These are phyloP conservation scores for Cladosporium sp. DNA, from an alignment of 2,329 filamentous ascomycete genomes.

Conservation along the genomic window DNA sequence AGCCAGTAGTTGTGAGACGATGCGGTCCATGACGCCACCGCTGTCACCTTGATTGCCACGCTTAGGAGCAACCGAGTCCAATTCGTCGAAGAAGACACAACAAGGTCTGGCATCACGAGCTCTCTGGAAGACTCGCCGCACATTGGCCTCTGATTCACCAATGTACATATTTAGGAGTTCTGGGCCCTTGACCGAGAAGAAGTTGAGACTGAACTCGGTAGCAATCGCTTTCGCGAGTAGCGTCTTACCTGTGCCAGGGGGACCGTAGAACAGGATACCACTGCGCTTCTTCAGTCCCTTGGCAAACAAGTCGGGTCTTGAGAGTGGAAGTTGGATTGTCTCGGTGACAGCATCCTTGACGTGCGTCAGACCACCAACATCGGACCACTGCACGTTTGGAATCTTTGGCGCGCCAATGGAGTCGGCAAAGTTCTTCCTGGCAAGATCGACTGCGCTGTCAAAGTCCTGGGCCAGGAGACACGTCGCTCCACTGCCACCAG, in stretches of 20 bases:
- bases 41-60: conserved; percentile 95
- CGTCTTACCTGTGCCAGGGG: conserved; percentile 87
- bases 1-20: conserved; percentile 89
- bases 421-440: conserved; percentile 96
- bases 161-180: conserved; percentile 96
- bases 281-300: conserved; percentile 98
- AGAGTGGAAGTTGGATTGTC: conserved; percentile 89
- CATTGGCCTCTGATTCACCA: conserved; percentile 88
- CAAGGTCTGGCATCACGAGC: conserved; percentile 82
- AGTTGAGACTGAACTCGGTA: conserved; percentile 89
- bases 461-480: conserved; percentile 81
- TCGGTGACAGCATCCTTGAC: conserved; percentile 97
- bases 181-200: conserved; percentile 89
- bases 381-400: conserved; percentile 92
- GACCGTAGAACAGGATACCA: conserved; percentile 87
- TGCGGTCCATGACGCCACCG: conserved; percentile 96
- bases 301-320: conserved; percentile 87
- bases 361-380: conserved; percentile 87
- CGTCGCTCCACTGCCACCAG: conserved; percentile 74
- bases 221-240: conserved; percentile 90
- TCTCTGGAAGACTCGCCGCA: conserved; percentile 81
- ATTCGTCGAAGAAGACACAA: conserved; percentile 88
- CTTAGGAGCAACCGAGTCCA: conserved; percentile 92
- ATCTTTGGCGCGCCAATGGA: conserved; percentile 97
- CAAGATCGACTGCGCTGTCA: conserved; percentile 87